Percentiles rank a stretch among this genome's conserved stretches.
Evolutionary conservation across 225 moss, liverwort and hornwort species (phyloP).

Genomic region (Pleurozium schreberi): DNA sequence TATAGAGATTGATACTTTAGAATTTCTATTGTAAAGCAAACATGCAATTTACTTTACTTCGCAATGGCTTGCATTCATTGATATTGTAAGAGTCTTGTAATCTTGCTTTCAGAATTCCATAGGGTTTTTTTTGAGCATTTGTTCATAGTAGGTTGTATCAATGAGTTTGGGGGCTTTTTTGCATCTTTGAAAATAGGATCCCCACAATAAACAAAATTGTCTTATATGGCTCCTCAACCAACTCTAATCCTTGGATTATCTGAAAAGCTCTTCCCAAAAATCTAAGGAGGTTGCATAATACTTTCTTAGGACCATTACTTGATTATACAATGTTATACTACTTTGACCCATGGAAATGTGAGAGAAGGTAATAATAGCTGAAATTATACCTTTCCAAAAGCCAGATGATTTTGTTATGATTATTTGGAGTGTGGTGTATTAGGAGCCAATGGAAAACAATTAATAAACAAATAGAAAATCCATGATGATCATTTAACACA

Average conservation of each 20-base stretch:
- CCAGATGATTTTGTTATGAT: neutral
- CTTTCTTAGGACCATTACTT: accelerated
- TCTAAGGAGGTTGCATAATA: neutral
- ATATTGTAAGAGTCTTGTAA: neutral
- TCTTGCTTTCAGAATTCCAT: neutral
- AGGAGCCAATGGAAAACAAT: too few species aligned
- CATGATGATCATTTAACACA: neutral
- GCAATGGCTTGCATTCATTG: neutral
- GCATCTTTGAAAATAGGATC: neutral
- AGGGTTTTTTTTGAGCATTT: neutral
- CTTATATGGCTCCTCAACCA: neutral
- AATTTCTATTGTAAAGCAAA: too few species aligned
- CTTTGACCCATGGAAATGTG: neutral
- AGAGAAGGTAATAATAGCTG: neutral
- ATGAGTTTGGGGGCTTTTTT: neutral
- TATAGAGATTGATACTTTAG: too few species aligned
- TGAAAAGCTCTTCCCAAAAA: neutral
- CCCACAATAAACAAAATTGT: neutral
- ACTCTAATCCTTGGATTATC: neutral
- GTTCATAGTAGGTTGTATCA: neutral
- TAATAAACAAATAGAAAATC: neutral
- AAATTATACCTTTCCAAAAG: neutral
- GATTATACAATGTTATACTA: neutral
- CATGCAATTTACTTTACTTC: neutral
- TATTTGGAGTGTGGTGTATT: neutral